Evolutionary conservation across 1,284 basidiomycete species (phyloP).

Genomic region (Leccinum griseonigrum): DNA sequence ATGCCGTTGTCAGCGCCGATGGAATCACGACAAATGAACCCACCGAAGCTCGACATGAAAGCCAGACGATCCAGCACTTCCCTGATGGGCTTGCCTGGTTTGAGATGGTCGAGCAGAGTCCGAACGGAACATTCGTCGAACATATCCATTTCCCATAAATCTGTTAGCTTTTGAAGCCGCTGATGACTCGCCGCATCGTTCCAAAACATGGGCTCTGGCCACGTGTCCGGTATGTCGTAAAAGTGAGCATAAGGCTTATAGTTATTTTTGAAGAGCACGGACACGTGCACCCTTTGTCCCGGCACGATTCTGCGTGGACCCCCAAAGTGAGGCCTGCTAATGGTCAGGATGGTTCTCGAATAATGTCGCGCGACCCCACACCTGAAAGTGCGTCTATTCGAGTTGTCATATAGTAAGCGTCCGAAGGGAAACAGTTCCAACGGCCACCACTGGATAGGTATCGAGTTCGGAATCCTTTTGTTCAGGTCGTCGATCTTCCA

Average conservation of each 20-base stretch:
- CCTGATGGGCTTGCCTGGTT: constrained; percentile 10
- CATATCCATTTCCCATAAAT: constrained; percentile 31
- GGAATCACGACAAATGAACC: neutral
- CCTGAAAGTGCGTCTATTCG: constrained; percentile 20
- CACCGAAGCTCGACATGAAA: constrained; percentile 32
- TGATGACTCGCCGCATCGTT: constrained; percentile 30
- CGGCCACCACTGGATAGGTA: constrained; percentile 26
- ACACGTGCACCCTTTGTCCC: constrained; percentile 34
- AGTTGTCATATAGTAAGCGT: constrained; percentile 28
- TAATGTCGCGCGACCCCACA: constrained; percentile 11
- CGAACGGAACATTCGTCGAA: constrained; percentile 24
- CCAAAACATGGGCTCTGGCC: constrained; percentile 34
- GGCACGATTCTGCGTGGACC: constrained; percentile 24
- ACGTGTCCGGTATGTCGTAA: constrained; percentile 15
- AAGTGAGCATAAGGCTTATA: constrained; percentile 28
- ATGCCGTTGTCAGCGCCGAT: neutral
- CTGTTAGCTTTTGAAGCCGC: constrained; percentile 16
- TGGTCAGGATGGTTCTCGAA: constrained; percentile 11
- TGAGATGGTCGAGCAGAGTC: constrained; percentile 22
- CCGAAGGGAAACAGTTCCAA: constrained; percentile 30
- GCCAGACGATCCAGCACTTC: constrained; percentile 29
- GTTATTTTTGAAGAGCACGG: constrained; percentile 29
- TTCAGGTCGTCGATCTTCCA: constrained; percentile 32
- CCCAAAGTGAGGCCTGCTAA: constrained; percentile 30
- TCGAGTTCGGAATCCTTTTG: constrained; percentile 19